phyloP scores from a whole-genome alignment of 2,329 filamentous ascomycete species.

The Scolecobasidium constrictum region DNA sequence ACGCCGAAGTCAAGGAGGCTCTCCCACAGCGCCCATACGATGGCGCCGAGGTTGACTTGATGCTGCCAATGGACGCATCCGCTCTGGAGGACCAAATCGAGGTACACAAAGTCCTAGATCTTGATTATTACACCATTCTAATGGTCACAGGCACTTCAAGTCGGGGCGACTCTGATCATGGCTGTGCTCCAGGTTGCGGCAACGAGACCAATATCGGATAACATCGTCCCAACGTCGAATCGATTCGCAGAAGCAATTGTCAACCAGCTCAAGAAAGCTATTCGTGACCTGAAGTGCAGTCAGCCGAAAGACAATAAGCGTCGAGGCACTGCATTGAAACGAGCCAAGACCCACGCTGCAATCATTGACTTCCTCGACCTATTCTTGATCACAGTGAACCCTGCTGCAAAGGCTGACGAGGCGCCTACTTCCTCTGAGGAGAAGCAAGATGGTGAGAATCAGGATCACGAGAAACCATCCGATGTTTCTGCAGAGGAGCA shows the following conservation, averaged over 20 bases:
- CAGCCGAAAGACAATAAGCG: constrained; percentile 7
- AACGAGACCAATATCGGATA: neutral
- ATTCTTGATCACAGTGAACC: neutral
- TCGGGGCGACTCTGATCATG: constrained; percentile 1
- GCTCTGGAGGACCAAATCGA: constrained; percentile 3
- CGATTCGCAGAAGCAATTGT: constrained; percentile 6
- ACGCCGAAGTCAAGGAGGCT: constrained; percentile 3
- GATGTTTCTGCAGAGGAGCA: neutral
- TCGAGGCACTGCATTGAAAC: neutral
- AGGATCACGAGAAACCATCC: neutral
- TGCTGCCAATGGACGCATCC: neutral
- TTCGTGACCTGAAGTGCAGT: constrained; percentile 1
- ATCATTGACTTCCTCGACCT: constrained; percentile 3
- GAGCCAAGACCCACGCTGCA: constrained; percentile 3
- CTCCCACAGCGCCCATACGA: constrained; percentile 2
- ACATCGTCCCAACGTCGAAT: neutral
- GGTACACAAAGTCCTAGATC: too few relatives aligned
- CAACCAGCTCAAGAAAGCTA: neutral
- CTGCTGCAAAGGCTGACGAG: neutral
- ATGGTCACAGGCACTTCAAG: constrained; percentile 4
- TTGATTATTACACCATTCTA: too few relatives aligned
- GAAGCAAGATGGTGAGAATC: neutral
- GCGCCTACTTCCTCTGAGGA: neutral
- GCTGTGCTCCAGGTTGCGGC: neutral
- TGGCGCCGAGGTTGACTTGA: constrained; percentile 2